Base-by-base conservation (phyloP, 2,329 filamentous ascomycete species). In the Zopfia rhizophila region DNA sequence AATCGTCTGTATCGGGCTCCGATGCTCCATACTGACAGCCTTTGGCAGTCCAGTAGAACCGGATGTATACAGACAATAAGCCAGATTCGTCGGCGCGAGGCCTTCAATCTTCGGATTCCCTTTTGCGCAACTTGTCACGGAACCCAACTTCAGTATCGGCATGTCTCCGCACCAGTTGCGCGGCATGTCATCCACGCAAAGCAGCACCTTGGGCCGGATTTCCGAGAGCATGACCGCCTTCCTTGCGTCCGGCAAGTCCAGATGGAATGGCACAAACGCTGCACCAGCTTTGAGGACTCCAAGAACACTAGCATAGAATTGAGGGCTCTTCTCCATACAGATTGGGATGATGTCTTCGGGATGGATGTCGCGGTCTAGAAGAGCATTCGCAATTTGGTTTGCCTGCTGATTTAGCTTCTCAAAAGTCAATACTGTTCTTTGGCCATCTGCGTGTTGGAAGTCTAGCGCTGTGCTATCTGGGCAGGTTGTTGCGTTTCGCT, bases 31-130 rank as follows among this genome's bases (percentile, higher is more conserved):
- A 36, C 66, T 70, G 24, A 77, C 73, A 8, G 73, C 73, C 55
- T 77, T 77, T 0, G 74, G 74, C 18, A 66, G 46, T 12, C 74
- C 74, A 17, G 74, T 77, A 1, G 74, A 76, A 4, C 72, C 73
- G 18, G 72, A 75, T 3, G 74, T 77, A 38, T 75, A 77, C 1
- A 77, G 55, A 25, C 72, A 71, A 51, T 76, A 77, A 11, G 73
- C 74, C 13, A 76, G 52, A 38, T 63, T 68, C 6, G 55, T 56
- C 2, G 53, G 38, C 3, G 21, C 43, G 2, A 75, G 54, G 12
- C 52, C 55, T 4, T 35, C 11, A n/a, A 72, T 47, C 6, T 32
- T 17, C 11, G 68, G 69, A 24, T 66, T 70, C 7, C 56, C 29
- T 11, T 41, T 45, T 5, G 52, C 41, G 14, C 48, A 25, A 11